A percentile compares a stretch with the other conserved stretches of the same genome.
Conservation (phyloP, 208 protist species). For the Herpetomonas tarakana region DNA sequence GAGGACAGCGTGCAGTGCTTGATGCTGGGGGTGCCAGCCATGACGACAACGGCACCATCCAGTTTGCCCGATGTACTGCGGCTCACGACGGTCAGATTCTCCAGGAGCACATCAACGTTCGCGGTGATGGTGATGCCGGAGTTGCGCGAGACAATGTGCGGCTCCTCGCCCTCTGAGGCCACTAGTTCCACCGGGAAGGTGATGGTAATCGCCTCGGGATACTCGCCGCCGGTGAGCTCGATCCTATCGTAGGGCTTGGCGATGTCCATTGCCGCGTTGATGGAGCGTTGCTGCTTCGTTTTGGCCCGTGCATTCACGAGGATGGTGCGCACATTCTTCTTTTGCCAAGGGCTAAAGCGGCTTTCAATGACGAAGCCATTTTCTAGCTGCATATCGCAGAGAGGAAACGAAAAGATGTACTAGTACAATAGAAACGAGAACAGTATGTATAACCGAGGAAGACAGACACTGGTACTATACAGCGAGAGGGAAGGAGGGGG, state of each 20-base stretch:
- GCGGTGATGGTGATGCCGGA: constrained; percentile 67
- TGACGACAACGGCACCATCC: constrained; percentile 51
- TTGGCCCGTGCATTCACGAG: constrained; percentile 76
- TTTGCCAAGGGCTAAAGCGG: constrained; percentile 82
- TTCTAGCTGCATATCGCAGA: not conserved
- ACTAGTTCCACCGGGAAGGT: constrained; percentile 77
- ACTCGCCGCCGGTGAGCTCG: constrained; percentile 81
- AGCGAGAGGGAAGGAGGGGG: too few relatives aligned
- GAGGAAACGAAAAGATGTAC: too few relatives aligned
- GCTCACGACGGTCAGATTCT: constrained; percentile 56
- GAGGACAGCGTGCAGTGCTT: constrained; percentile 67
- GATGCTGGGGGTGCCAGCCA: constrained; percentile 53
- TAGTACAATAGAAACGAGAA: too few relatives aligned
- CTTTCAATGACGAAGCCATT: constrained; percentile 54
- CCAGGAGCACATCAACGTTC: constrained; percentile 64
- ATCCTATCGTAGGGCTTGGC: constrained; percentile 85
- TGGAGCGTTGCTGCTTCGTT: constrained; percentile 40
- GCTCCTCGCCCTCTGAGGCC: constrained; percentile 81
- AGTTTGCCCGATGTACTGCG: constrained; percentile 46
- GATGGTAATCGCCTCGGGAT: constrained; percentile 67
- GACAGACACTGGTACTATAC: too few relatives aligned
- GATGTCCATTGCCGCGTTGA: constrained; percentile 56
- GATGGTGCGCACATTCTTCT: constrained; percentile 83
- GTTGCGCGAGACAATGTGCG: constrained; percentile 57
- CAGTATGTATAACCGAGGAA: too few relatives aligned